These are phyloP conservation scores for Pythium coloratum DNA, from an alignment of 352 stramenopile genomes.

Conservation along the genomic window DNA sequence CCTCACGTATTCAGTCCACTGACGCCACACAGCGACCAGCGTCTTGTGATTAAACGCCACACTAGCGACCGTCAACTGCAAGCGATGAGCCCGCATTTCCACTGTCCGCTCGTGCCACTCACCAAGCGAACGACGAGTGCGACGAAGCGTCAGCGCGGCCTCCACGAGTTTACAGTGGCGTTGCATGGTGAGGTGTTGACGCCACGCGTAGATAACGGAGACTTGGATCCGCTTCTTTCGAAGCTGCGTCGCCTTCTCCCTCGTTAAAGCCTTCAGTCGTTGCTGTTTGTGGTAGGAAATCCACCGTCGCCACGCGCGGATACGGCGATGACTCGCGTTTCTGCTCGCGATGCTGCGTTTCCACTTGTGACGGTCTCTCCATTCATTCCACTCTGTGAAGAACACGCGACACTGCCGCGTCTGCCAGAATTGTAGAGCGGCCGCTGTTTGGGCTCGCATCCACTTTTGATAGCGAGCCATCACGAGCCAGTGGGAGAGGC, in stretches of 20 bases:
- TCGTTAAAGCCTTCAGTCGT: neutral
- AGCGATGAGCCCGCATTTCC: neutral
- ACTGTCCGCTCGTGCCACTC: constrained; percentile 15
- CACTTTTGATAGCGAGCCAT: neutral
- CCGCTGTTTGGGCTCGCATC: constrained; percentile 13
- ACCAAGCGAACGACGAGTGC: constrained; percentile 7
- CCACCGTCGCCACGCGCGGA: constrained; percentile 12
- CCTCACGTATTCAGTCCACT: constrained; percentile 33
- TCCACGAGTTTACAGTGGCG: constrained; percentile 1
- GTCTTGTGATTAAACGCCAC: constrained; percentile 12
- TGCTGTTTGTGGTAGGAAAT: neutral
- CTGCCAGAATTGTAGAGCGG: constrained; percentile 15
- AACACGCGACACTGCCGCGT: neutral
- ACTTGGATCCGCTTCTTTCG: neutral
- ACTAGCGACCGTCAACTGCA: constrained; percentile 18
- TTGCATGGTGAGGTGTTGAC: neutral
- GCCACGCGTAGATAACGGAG: constrained; percentile 3
- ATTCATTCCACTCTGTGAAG: constrained; percentile 13
- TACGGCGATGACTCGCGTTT: neutral
- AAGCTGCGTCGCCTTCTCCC: neutral
- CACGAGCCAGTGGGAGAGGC: constrained; percentile 6
- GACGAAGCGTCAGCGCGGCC: constrained; percentile 8
- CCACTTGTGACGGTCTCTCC: neutral
- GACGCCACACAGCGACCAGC: neutral
- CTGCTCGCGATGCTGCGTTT: constrained; percentile 3